Evolutionary conservation across 345 rosid species (phyloP).

Genomic region (Melaleuca alternifolia): DNA sequence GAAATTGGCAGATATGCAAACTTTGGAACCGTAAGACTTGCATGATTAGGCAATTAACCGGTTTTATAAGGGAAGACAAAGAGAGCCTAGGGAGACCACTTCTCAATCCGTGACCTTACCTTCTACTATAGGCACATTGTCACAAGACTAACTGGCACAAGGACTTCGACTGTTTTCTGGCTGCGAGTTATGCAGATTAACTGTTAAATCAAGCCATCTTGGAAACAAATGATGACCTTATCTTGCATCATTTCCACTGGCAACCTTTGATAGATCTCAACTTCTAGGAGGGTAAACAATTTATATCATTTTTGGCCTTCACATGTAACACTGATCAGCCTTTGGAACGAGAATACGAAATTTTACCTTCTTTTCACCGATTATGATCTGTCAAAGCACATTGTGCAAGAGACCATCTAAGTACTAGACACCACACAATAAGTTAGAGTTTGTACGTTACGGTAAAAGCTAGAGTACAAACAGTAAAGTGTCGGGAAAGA

Average conservation of each 20-base stretch:
- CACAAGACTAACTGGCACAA: background rate
- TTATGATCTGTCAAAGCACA: background rate
- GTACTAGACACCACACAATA: rapidly evolving
- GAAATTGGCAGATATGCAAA: background rate
- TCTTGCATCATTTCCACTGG: background rate
- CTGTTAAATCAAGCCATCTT: background rate
- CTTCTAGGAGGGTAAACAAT: background rate
- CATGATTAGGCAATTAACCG: background rate
- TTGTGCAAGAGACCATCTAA: background rate
- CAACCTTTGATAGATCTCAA: background rate
- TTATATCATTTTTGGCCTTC: background rate
- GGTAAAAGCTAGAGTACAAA: background rate
- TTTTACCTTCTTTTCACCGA: background rate
- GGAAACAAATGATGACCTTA: background rate
- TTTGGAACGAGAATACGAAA: background rate
- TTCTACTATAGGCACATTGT: background rate
- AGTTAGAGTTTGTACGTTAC: background rate
- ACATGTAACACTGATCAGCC: background rate
- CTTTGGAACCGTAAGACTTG: too few species aligned
- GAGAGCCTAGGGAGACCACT: background rate
- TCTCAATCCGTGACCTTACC: background rate
- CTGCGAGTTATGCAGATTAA: background rate
- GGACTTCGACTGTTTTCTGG: background rate
- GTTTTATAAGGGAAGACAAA: background rate
- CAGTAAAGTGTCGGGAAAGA: background rate